These are phyloP conservation scores for Nakazawaea ishiwadae DNA, from an alignment of 805 yeast genomes.

Conservation along the genomic window DNA sequence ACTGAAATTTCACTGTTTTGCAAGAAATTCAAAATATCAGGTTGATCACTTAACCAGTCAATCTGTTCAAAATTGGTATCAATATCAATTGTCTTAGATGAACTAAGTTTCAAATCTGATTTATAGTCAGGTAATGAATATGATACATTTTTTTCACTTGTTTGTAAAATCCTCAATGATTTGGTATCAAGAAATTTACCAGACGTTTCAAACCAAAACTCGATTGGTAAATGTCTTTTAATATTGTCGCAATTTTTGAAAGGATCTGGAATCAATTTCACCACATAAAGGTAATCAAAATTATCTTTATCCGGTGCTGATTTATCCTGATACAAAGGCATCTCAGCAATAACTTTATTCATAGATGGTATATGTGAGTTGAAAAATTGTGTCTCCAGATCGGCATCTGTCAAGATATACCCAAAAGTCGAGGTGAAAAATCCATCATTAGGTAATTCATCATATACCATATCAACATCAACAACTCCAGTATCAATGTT, in stretches of 20 bases:
- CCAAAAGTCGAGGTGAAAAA: conserved; percentile 9
- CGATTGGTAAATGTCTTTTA: conserved; percentile 26
- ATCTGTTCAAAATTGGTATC: conserved; percentile 11
- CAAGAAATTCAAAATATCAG: conserved; percentile 38
- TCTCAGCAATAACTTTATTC: conserved; percentile 3
- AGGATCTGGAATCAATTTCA: conserved; percentile 29
- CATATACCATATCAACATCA: conserved; percentile 1
- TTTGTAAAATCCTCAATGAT: conserved; percentile 3
- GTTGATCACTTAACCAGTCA: conserved; percentile 34
- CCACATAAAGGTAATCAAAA: conserved; percentile 23
- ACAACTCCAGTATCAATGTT: too few species aligned
- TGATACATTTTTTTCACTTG: conserved; percentile 1
- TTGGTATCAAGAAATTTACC: conserved; percentile 11
- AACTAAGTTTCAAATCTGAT: conserved; percentile 9
- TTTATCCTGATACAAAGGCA: conserved; percentile 7
- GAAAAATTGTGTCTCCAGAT: conserved; percentile 4
- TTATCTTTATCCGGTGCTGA: conserved; percentile 14
- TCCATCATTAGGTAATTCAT: neutral
- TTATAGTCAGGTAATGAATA: conserved; percentile 8
- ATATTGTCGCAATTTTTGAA: conserved; percentile 17
- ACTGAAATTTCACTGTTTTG: conserved; percentile 7
- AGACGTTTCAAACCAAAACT: conserved; percentile 25
- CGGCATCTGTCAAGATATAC: conserved; percentile 1
- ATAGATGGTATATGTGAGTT: conserved; percentile 9
- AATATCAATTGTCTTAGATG: neutral